Conservation (phyloP, 345 rosid genomes). For the Erysimum cheiranthoides region DNA sequence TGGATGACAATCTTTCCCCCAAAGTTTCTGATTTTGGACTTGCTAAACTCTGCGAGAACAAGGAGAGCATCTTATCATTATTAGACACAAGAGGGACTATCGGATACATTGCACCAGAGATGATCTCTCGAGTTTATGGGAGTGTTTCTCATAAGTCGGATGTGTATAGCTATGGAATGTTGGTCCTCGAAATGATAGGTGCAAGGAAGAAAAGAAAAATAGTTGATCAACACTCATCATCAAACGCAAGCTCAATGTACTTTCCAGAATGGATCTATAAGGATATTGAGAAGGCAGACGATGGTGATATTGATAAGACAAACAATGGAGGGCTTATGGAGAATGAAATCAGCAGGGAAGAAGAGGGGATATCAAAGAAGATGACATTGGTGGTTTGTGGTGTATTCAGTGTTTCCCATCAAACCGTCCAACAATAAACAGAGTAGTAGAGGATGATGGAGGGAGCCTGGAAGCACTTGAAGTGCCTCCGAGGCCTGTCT, state of each 20-base stretch:
- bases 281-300: constrained; percentile 25
- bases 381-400: constrained; percentile 42
- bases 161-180: constrained; percentile 57
- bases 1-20: constrained; percentile 43
- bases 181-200: constrained; percentile 51
- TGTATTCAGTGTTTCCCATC: constrained; percentile 48
- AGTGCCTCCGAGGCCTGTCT: constrained; percentile 21
- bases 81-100: constrained; percentile 46
- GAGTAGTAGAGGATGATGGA: constrained; percentile 42
- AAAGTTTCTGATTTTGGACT: constrained; percentile 58
- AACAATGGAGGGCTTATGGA: background rate
- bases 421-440: constrained; percentile 27
- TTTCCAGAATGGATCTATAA: constrained; percentile 45
- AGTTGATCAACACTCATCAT: background rate
- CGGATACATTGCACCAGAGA: constrained; percentile 58
- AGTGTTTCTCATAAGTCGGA: constrained; percentile 48
- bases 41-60: constrained; percentile 45
- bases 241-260: constrained; percentile 31
- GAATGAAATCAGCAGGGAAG: constrained; percentile 1
- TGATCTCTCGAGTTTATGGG: constrained; percentile 43
- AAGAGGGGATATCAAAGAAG: constrained; percentile 28
- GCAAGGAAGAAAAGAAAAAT: constrained; percentile 23
- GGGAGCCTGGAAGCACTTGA: constrained; percentile 25
- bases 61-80: constrained; percentile 43
- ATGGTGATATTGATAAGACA: no score